Evolutionary conservation across 768 basidiomycete species (phyloP).

Genomic region (Inosperma sp.): DNA sequence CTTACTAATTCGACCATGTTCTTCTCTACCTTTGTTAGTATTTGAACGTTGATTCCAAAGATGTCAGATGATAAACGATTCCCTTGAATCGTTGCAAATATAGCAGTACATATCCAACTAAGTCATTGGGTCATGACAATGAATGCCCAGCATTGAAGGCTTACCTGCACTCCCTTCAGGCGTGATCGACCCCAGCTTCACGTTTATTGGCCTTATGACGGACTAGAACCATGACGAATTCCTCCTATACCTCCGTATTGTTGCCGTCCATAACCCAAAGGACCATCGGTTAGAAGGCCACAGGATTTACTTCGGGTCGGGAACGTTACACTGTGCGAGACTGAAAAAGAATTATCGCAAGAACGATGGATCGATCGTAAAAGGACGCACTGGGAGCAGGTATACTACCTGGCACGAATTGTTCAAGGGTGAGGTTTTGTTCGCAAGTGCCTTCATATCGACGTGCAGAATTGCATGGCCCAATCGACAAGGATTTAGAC

Average conservation of each 20-base stretch:
- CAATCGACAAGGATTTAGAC: slow-evolving; percentile 55
- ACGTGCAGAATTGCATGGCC: slow-evolving; percentile 80
- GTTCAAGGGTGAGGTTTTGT: slow-evolving; percentile 54
- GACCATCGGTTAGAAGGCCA: slow-evolving; percentile 91
- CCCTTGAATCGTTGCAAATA: slow-evolving; percentile 74
- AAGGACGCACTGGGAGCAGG: slow-evolving; percentile 45
- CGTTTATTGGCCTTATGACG: slow-evolving; percentile 72
- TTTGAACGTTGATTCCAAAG: slow-evolving; percentile 86
- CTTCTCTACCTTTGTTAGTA: slow-evolving; percentile 89
- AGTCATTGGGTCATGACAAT: not conserved
- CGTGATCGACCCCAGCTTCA: slow-evolving; percentile 95
- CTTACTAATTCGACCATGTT: slow-evolving; percentile 91
- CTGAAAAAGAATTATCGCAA: slow-evolving; percentile 36
- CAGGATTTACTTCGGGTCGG: slow-evolving; percentile 85
- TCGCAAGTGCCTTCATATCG: slow-evolving; percentile 92
- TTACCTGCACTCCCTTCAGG: slow-evolving; percentile 87
- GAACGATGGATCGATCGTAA: not conserved
- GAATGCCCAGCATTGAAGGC: slow-evolving; percentile 18
- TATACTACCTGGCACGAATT: slow-evolving; percentile 41
- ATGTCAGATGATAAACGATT: slow-evolving; percentile 66
- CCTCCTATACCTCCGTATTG: slow-evolving; percentile 81
- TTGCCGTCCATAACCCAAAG: slow-evolving; percentile 82
- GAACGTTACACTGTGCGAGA: slow-evolving; percentile 74
- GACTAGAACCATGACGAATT: slow-evolving; percentile 81
- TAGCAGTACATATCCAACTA: slow-evolving; percentile 88